A percentile compares a stretch with the other conserved stretches of the same genome.
Evolutionary conservation across 257 asterid species (phyloP).

Genomic region (Nicotiana tomentosiformis): DNA sequence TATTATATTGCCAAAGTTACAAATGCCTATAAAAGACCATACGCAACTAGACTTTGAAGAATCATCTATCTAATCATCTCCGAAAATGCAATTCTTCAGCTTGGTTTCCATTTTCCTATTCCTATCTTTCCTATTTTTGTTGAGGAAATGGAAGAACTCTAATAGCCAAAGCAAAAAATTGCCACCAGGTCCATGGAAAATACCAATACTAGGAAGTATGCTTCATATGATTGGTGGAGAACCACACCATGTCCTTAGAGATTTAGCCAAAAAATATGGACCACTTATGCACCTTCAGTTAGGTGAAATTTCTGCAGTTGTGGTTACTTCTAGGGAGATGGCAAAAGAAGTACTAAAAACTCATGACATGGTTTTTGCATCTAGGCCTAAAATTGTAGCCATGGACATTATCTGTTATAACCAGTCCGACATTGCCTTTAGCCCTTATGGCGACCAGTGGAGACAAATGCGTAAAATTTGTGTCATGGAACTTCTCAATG

Average conservation of each 20-base stretch:
- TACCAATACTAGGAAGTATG: too few species aligned
- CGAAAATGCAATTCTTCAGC: background rate
- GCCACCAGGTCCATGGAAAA: too few species aligned
- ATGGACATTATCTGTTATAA: background rate
- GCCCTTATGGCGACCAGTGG: constrained; percentile 35
- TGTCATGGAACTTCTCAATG: background rate
- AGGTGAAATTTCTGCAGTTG: background rate
- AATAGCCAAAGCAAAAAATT: too few species aligned
- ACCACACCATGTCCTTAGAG: too few species aligned
- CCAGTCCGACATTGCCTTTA: background rate
- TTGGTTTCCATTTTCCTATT: background rate
- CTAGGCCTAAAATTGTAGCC: background rate
- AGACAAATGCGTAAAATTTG: constrained; percentile 29
- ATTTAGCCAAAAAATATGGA: constrained; percentile 22
- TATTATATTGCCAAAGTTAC: background rate
- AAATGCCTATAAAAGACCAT: background rate
- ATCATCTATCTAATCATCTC: background rate
- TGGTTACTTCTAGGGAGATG: background rate
- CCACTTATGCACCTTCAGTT: constrained; percentile 19
- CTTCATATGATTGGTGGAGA: too few species aligned
- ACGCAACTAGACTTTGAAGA: background rate
- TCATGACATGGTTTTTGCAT: background rate
- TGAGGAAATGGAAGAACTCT: too few species aligned
- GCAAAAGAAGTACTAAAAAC: background rate
- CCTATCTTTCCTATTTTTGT: too few species aligned